phyloP scores from a whole-genome alignment of 371 early-diverging fungal species.

The Circinella minor region DNA sequence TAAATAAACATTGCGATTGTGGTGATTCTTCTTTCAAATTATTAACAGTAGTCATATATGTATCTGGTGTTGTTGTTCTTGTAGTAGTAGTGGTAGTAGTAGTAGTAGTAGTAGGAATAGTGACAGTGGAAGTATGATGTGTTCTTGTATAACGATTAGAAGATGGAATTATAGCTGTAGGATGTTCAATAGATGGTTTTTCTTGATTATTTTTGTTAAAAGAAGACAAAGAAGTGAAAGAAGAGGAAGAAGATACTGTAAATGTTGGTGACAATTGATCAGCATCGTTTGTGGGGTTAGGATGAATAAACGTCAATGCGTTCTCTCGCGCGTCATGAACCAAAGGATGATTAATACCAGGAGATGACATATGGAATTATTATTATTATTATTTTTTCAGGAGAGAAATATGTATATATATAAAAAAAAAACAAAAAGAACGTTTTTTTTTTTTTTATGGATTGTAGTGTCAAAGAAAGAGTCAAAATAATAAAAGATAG shows the following conservation, averaged over 20 bases:
- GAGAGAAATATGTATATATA: constrained; percentile 8
- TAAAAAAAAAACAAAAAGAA: constrained; percentile 1
- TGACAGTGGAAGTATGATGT: neutral
- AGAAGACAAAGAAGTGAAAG: constrained; percentile 16
- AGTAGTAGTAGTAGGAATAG: neutral
- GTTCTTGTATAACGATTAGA: neutral
- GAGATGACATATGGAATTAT: constrained; percentile 23
- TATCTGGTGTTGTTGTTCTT: neutral
- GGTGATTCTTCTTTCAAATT: neutral
- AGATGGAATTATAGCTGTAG: neutral
- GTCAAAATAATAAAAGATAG: too few relatives aligned
- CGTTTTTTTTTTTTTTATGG: too few relatives aligned
- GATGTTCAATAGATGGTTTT: neutral
- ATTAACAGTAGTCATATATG: constrained; percentile 13
- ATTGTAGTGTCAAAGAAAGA: too few relatives aligned
- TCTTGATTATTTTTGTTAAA: constrained; percentile 3
- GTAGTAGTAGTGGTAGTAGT: neutral
- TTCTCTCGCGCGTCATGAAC: constrained; percentile 21
- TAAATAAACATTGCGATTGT: constrained; percentile 9
- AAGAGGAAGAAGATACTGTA: constrained; percentile 16
- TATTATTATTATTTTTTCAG: neutral
- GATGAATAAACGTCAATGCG: constrained; percentile 20
- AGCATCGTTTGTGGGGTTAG: constrained; percentile 13
- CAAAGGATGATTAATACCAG: constrained; percentile 21
- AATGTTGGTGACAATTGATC: constrained; percentile 17